Evolutionary conservation across 495 filamentous ascomycete species (phyloP), one percentile per base, ranked within the genome.

Genomic region (Bryoglossum gracile): DNA sequence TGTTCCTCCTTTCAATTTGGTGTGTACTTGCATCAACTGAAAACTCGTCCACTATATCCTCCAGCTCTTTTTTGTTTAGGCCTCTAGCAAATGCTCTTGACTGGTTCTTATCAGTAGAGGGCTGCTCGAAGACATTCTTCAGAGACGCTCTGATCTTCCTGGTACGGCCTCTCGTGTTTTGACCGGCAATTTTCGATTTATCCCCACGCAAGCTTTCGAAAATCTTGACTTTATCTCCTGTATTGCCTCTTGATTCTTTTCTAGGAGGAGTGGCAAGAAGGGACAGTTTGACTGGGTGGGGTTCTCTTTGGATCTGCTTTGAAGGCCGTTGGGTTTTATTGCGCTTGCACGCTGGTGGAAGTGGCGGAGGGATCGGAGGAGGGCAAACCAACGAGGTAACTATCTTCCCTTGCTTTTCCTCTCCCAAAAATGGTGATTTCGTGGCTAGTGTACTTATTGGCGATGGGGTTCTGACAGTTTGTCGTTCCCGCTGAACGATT

Each of bases 71-170:
- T n/a, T n/a, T n/a, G n/a, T n/a, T n/a, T n/a, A n/a, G n/a, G n/a
- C n/a, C n/a, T n/a, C n/a, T n/a, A n/a, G n/a, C n/a, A n/a, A n/a
- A n/a, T n/a, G n/a, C n/a, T n/a, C n/a, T n/a, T n/a, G n/a, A n/a
- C n/a, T n/a, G n/a, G n/a, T n/a, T n/a, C n/a, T n/a, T n/a, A n/a
- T n/a, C n/a, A n/a, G n/a, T 60, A 14, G 62, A 48, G 8, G 55
- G 47, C 35, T 54, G 37, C 34, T 66, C 62, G 43, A 66, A 68
- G 0, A 65, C 17, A 13, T 40, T 54, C 25, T 61, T 58, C 23
- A 54, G n/a, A 3, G 51, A 54, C 4, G 13, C 41, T n/a, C 37
- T 43, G 6, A 49, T 26, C 23, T 32, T 48, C 18, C 38, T 21
- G 2, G 38, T 17, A 44, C 18, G 32, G 45, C 22, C 39, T 38